These are phyloP conservation scores for Jacaranda copaia DNA, from an alignment of 257 asterid genomes.

Conservation along the genomic window DNA sequence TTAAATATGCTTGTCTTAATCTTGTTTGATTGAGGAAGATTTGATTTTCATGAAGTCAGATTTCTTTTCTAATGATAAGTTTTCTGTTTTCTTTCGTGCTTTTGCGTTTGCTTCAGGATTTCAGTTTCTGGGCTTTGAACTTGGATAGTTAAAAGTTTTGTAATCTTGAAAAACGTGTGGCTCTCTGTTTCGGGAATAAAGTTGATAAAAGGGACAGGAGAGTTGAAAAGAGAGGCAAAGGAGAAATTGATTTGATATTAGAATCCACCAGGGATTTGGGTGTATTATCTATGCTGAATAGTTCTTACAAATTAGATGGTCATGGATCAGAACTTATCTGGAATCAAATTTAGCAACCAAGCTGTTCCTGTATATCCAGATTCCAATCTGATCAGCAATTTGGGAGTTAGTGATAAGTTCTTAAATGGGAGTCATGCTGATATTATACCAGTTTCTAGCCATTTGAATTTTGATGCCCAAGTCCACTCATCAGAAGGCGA, in stretches of 20 bases:
- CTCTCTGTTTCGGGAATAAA: conserved; percentile 3
- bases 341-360: conserved; percentile 34
- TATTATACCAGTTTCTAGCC: conserved; percentile 21
- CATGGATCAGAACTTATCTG: conserved; percentile 60
- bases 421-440: conserved; percentile 25
- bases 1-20: not conserved
- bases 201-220: not conserved
- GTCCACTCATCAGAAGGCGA: conserved; percentile 41
- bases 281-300: not conserved
- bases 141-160: conserved; percentile 27
- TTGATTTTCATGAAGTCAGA: conserved; percentile 12
- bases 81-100: conserved; percentile 11
- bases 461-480: conserved; percentile 19
- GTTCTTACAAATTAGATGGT: conserved; percentile 45
- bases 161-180: conserved; percentile 11
- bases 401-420: conserved; percentile 29
- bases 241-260: conserved; percentile 5
- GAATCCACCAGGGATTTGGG: conserved; percentile 5
- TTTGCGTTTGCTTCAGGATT: conserved; percentile 34
- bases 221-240: not conserved
- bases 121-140: conserved; percentile 17
- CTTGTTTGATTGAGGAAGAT: not conserved
- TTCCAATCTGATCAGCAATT: conserved; percentile 34
- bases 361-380: conserved; percentile 32
- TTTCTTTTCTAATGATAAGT: not conserved